These are phyloP conservation scores for Monosporascus sp. DNA, from an alignment of 2,329 filamentous ascomycete genomes.

Conservation along the genomic window DNA sequence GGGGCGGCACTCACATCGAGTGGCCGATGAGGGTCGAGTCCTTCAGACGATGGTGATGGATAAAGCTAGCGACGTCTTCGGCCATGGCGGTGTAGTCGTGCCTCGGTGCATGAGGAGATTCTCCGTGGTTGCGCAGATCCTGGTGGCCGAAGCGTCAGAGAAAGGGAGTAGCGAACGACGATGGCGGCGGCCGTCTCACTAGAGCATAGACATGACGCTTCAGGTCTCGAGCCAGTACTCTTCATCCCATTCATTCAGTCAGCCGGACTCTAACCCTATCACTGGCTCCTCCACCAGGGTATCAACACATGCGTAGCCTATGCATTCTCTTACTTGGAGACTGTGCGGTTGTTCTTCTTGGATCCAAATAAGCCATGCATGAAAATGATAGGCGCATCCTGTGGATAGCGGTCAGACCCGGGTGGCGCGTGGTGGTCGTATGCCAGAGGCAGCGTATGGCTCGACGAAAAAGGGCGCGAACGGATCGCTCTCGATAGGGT, in stretches of 20 bases:
- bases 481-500: not conserved
- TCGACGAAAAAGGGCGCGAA: not conserved
- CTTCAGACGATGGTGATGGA: conserved; percentile 64
- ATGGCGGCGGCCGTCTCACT: conserved; percentile 41
- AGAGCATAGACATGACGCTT: conserved; percentile 77
- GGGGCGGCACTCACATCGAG: conserved; percentile 63
- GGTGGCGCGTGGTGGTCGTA: conserved; percentile 64
- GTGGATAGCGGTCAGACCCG: conserved; percentile 36
- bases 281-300: not conserved
- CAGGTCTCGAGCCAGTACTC: conserved; percentile 75
- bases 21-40: conserved; percentile 81
- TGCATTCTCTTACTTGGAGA: conserved; percentile 74
- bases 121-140: conserved; percentile 91
- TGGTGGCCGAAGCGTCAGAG: conserved; percentile 28
- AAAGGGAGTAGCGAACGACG: conserved; percentile 9
- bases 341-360: conserved; percentile 89
- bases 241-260: conserved; percentile 30
- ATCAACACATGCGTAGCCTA: not conserved
- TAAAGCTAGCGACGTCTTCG: conserved; percentile 75
- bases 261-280: conserved; percentile 1
- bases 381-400: conserved; percentile 67
- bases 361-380: conserved; percentile 93
- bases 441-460: conserved; percentile 35
- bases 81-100: conserved; percentile 85
- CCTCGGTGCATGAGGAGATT: conserved; percentile 69